Base-by-base conservation (phyloP, 805 yeast genomes). In the Citeromyces nyonsensis region DNA sequence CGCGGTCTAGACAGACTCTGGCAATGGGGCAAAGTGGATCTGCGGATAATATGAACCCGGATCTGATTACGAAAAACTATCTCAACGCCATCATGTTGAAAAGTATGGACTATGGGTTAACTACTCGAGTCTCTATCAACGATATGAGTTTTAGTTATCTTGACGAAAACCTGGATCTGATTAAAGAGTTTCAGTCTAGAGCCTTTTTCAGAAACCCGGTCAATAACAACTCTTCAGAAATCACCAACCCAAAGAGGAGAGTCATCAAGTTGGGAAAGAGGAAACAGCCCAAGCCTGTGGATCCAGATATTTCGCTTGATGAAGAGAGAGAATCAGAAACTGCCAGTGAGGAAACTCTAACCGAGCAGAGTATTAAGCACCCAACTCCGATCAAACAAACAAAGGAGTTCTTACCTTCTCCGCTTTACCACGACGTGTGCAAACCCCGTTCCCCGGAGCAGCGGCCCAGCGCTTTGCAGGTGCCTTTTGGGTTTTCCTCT, bases 1-100 rank as follows among this genome's bases (percentile, higher is more conserved):
- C 73, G 31, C 70, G 77, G 10, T 73, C 88, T 2, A 68, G 95
- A 40, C 84, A 81, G 41, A 82, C 96, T 0, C 60, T 88, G 38
- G 71, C 81, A n/a, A 51, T 88, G 31, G 51, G 59, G 54, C 50
- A 70, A 49, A 35, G 40, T 25, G 35, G 52, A 12, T 46, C 54
- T 8, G 52, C 55, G 28, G 57, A 52, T 37, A 41, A 48, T 26
- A 42, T 49, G 46, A 52, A 52, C 29, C 44, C 42, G 15, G 49
- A 52, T 35, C 35, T 50, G 8, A 51, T 52, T 12, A 57, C 51
- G 15, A 52, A 49, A 38, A 51, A 46, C 13, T 56, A 44, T 40
- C 46, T 45, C 25, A 51, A 45, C 37, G 47, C 44, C 35, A 48
- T 48, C 10, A 37, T 48, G 13, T 45, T 46, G 3, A 35, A 31